These are phyloP conservation scores for Neofusicoccum sp. DNA, from an alignment of 2,329 filamentous ascomycete genomes.

Conservation along the genomic window DNA sequence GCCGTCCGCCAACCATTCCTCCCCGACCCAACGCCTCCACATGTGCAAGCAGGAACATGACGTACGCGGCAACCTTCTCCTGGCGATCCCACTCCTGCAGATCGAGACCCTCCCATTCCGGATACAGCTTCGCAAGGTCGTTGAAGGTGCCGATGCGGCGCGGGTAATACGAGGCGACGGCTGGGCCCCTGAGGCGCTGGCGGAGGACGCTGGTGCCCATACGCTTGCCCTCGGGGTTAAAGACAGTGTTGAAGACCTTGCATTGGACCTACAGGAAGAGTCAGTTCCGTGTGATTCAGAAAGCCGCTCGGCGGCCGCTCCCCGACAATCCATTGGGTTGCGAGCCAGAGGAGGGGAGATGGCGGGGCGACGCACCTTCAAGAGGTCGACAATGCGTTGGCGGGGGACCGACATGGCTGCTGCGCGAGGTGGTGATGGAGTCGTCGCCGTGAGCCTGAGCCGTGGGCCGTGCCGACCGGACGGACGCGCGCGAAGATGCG, in stretches of 20 bases:
- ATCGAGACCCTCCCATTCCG: slow-evolving; percentile 69
- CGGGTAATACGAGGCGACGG: slow-evolving; percentile 87
- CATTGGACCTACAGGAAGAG: slow-evolving; percentile 72
- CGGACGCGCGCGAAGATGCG: not conserved
- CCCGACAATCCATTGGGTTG: not conserved
- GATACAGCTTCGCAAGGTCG: slow-evolving; percentile 72
- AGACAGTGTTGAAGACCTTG: slow-evolving; percentile 86
- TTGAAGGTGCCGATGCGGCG: slow-evolving; percentile 70
- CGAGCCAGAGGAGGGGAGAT: not conserved
- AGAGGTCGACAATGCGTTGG: slow-evolving; percentile 64
- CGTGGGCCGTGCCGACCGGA: not conserved
- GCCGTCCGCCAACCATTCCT: not conserved
- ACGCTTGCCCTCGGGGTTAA: slow-evolving; percentile 80
- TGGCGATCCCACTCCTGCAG: slow-evolving; percentile 78
- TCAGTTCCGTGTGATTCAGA: not conserved
- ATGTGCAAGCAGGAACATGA: not conserved
- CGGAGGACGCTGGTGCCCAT: slow-evolving; percentile 91
- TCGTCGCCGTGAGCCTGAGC: not conserved
- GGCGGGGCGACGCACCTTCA: slow-evolving; percentile 64
- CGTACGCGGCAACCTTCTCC: slow-evolving; percentile 63
- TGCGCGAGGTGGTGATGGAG: not conserved
- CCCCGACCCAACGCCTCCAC: not conserved
- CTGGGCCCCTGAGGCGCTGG: slow-evolving; percentile 82
- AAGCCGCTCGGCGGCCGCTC: too few relatives aligned
- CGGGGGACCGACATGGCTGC: slow-evolving; percentile 54